Conservation (phyloP, 805 yeast species). For the Metschnikowia koreensis region DNA sequence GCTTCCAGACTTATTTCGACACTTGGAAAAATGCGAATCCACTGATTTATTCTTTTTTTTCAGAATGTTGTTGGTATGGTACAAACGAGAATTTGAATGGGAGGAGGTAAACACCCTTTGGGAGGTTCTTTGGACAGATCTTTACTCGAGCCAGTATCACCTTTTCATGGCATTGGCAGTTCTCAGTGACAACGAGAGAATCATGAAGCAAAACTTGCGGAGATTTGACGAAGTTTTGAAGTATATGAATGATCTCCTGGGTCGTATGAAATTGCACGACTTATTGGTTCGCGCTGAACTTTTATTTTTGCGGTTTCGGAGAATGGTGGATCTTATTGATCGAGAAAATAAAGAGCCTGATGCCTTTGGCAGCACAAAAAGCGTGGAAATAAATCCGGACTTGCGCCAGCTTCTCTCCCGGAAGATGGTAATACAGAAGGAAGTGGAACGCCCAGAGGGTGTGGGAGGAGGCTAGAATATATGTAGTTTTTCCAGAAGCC, state of each 20-base stretch:
- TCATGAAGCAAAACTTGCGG: conserved; percentile 67
- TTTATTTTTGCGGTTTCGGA: conserved; percentile 73
- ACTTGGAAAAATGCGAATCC: conserved; percentile 83
- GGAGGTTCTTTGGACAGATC: conserved; percentile 92
- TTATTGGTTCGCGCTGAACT: conserved; percentile 81
- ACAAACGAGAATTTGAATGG: conserved; percentile 84
- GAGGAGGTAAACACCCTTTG: conserved; percentile 76
- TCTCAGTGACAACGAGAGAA: conserved; percentile 80
- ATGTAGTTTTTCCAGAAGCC: too few relatives aligned
- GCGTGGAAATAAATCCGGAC: conserved; percentile 44
- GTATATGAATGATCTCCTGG: conserved; percentile 86
- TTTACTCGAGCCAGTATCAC: conserved; percentile 81
- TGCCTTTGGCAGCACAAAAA: background rate
- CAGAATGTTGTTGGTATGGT: conserved; percentile 94
- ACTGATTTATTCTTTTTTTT: conserved; percentile 90
- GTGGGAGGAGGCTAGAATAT: conserved; percentile 41
- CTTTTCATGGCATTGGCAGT: conserved; percentile 84
- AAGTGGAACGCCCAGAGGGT: conserved; percentile 45
- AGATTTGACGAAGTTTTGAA: conserved; percentile 90
- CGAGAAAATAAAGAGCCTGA: conserved; percentile 36
- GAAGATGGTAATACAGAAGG: conserved; percentile 63
- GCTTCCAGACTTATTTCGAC: conserved; percentile 81
- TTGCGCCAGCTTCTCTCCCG: conserved; percentile 60
- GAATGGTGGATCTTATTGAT: conserved; percentile 78
- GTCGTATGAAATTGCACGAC: conserved; percentile 71